Evolutionary conservation across 139 green algal genomes (phyloP).

Genomic region (Tetraselmis striata): DNA sequence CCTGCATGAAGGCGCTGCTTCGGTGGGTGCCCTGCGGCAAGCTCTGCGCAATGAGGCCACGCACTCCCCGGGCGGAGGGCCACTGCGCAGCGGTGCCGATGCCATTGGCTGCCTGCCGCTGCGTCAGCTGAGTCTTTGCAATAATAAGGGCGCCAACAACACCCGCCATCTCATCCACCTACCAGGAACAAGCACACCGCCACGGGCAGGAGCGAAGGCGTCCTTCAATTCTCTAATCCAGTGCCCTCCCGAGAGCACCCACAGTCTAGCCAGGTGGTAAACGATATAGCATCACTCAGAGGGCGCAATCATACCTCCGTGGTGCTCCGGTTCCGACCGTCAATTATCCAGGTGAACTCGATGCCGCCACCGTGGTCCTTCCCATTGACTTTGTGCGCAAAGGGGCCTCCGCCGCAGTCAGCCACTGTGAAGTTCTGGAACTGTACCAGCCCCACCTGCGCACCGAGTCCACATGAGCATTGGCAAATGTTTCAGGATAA

Average conservation of each 20-base stretch:
- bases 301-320: no score
- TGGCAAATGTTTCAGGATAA: no score
- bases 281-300: no score
- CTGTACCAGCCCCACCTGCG: constrained; percentile 33
- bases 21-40: not conserved
- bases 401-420: constrained; percentile 43
- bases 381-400: constrained; percentile 36
- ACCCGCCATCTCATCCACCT: constrained; percentile 28
- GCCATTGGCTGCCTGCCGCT: constrained; percentile 7
- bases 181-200: no score
- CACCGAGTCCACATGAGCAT: not conserved
- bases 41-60: constrained; percentile 35
- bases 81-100: constrained; percentile 23
- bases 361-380: constrained; percentile 46
- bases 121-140: not conserved
- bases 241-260: no score
- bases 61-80: constrained; percentile 22
- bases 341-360: constrained; percentile 40
- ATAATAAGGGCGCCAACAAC: constrained; percentile 31
- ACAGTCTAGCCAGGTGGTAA: no score
- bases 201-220: no score
- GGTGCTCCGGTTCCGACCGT: constrained; percentile 26
- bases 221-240: no score
- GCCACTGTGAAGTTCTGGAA: constrained; percentile 38
- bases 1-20: not conserved